These are phyloP conservation scores for Artomyces pyxidatus DNA, from an alignment of 768 basidiomycete genomes.

Conservation along the genomic window DNA sequence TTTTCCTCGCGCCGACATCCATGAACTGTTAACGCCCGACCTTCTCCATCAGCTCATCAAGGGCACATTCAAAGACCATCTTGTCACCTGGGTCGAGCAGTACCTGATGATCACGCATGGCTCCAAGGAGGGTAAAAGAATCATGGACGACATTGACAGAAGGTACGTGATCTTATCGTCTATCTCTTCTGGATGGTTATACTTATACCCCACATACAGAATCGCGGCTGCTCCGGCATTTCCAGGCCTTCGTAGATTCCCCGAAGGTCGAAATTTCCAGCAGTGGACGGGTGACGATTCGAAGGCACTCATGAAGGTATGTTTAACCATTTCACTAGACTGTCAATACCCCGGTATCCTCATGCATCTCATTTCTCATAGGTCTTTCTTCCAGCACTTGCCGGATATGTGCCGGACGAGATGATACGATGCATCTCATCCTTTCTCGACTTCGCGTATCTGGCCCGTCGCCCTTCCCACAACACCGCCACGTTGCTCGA, in stretches of 20 bases:
- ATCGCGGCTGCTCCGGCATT: conserved; percentile 16
- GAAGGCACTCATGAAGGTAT: conserved; percentile 18
- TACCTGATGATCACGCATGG: conserved; percentile 18
- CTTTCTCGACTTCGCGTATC: conserved; percentile 20
- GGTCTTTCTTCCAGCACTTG: conserved; percentile 13
- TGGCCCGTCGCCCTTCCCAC: conserved; percentile 8
- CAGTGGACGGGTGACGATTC: conserved; percentile 19
- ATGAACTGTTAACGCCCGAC: conserved; percentile 22
- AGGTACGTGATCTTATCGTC: conserved; percentile 12
- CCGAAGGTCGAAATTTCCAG: conserved; percentile 13
- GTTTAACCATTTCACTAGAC: not conserved
- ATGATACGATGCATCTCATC: conserved; percentile 9
- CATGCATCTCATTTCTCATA: not conserved
- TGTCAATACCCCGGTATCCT: not conserved
- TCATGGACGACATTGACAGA: conserved; percentile 25
- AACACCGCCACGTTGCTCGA: conserved; percentile 1
- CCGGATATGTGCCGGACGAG: not conserved
- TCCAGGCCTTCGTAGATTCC: conserved; percentile 5
- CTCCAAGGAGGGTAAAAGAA: conserved; percentile 7
- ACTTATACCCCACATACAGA: conserved; percentile 2
- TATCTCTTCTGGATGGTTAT: not conserved
- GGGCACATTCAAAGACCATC: conserved; percentile 29
- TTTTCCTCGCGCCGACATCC: conserved; percentile 27
- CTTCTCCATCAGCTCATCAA: conserved; percentile 27
- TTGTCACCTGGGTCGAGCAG: conserved; percentile 24